Conservation (phyloP, 2,329 filamentous ascomycete species). For the Calonectria multiphialidica region DNA sequence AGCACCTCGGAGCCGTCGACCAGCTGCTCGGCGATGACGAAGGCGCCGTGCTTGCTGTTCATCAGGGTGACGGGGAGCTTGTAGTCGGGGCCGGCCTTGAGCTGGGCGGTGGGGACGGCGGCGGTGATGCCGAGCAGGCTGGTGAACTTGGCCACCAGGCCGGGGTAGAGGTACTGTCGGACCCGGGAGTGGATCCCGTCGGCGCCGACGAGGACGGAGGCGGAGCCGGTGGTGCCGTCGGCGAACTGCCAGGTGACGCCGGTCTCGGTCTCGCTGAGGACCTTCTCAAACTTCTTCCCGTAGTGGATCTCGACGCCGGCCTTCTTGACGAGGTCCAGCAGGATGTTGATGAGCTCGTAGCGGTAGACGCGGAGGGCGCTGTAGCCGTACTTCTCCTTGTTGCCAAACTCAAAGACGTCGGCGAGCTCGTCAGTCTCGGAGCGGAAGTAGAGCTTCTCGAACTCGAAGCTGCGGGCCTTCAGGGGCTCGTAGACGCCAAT, state of each 20-base stretch:
- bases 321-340: conserved; percentile 55
- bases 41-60: conserved; percentile 56
- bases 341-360: conserved; percentile 61
- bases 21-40: conserved; percentile 63
- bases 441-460: conserved; percentile 62
- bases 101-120: conserved; percentile 50
- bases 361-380: conserved; percentile 66
- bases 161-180: conserved; percentile 62
- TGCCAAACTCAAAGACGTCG: conserved; percentile 62
- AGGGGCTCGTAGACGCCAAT: conserved; percentile 62
- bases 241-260: conserved; percentile 60
- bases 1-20: conserved; percentile 61
- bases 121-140: conserved; percentile 57
- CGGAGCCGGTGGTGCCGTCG: conserved; percentile 55
- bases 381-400: conserved; percentile 62
- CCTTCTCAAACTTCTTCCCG: conserved; percentile 58
- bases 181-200: conserved; percentile 72
- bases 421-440: conserved; percentile 47
- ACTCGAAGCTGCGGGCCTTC: conserved; percentile 60
- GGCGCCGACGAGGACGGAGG: conserved; percentile 64
- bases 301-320: conserved; percentile 58
- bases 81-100: conserved; percentile 51
- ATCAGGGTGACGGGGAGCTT: conserved; percentile 57
- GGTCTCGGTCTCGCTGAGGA: conserved; percentile 54
- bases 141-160: conserved; percentile 61